Evolutionary conservation across 2,329 filamentous ascomycete genomes (phyloP).

Genomic region (Niveomyces coronatus): DNA sequence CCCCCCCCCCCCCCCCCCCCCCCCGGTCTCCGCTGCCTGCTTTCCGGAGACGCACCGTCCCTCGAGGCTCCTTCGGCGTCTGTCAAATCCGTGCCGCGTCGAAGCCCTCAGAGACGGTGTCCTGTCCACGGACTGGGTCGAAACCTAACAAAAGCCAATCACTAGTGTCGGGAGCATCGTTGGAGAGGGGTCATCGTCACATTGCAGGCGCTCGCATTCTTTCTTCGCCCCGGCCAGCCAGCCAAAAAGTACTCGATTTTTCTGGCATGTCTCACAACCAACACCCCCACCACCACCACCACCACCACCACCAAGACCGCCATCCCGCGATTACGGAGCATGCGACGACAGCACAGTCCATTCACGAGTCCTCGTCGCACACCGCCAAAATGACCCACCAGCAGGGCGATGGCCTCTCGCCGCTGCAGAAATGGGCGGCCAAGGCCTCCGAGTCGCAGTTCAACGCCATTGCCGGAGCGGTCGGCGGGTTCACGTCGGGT

Average conservation of each 20-base stretch:
- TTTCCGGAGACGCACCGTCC: slow-evolving; percentile 8
- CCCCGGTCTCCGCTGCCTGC: not conserved
- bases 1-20: not conserved
- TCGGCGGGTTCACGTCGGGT: slow-evolving; percentile 85
- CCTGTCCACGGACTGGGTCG: slow-evolving; percentile 1
- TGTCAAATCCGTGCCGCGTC: slow-evolving; percentile 5
- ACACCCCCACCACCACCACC: slow-evolving; percentile 24
- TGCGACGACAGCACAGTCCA: slow-evolving; percentile 26
- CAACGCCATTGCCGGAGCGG: slow-evolving; percentile 76
- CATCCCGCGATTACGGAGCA: slow-evolving; percentile 23
- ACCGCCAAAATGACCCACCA: slow-evolving; percentile 8
- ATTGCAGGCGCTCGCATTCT: not conserved
- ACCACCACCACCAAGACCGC: too few relatives aligned
- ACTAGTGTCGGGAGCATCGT: not conserved
- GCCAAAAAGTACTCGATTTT: too few relatives aligned
- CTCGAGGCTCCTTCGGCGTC: slow-evolving; percentile 12
- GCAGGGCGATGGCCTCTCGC: slow-evolving; percentile 24
- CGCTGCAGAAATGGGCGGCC: slow-evolving; percentile 45
- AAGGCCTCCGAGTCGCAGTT: slow-evolving; percentile 53
- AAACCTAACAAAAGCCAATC: not conserved
- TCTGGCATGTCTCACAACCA: slow-evolving; percentile 43
- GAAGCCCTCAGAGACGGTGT: slow-evolving; percentile 12
- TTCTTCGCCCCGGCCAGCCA: slow-evolving; percentile 3
- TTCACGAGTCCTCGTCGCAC: slow-evolving; percentile 11
- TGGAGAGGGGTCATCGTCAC: not conserved